These are phyloP conservation scores for Eruca vesicaria DNA, from an alignment of 441 rosid genomes.

Conservation along the genomic window DNA sequence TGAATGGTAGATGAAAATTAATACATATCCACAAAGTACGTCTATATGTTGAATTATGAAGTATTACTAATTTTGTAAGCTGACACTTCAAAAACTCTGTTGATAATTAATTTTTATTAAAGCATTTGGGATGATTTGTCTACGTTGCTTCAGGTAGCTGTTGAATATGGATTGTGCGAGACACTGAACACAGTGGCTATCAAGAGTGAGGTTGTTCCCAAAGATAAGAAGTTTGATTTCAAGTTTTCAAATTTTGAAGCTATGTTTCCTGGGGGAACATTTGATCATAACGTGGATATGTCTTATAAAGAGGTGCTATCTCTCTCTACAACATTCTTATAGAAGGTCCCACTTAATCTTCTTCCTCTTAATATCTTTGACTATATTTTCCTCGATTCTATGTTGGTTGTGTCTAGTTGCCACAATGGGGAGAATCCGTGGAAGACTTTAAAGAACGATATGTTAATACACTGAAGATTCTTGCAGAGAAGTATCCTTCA, in stretches of 20 bases:
- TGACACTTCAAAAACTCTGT: no score
- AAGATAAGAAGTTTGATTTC: conserved; percentile 62
- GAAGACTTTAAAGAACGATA: conserved; percentile 51
- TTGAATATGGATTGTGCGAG: conserved; percentile 85
- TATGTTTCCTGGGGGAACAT: conserved; percentile 57
- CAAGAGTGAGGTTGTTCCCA: conserved; percentile 46
- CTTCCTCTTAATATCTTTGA: background rate
- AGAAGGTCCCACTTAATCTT: background rate
- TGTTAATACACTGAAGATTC: conserved; percentile 47
- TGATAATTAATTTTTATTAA: no score
- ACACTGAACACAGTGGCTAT: conserved; percentile 51
- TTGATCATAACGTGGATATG: conserved; percentile 49
- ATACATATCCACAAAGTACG: no score
- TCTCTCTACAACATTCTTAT: background rate
- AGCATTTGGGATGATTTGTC: background rate
- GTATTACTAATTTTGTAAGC: no score
- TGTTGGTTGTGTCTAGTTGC: conserved; percentile 47
- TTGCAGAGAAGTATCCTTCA: conserved; percentile 71
- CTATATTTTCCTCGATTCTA: background rate
- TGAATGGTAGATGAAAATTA: no score
- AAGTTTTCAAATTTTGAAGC: conserved; percentile 57
- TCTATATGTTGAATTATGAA: no score
- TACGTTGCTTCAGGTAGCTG: conserved; percentile 47
- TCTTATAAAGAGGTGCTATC: conserved; percentile 55
- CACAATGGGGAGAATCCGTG: conserved; percentile 67